A percentile compares a stretch with the other conserved stretches of the same genome.
These are phyloP conservation scores for Botrytis galanthina DNA, from an alignment of 2,329 filamentous ascomycete species.

Conservation along the genomic window DNA sequence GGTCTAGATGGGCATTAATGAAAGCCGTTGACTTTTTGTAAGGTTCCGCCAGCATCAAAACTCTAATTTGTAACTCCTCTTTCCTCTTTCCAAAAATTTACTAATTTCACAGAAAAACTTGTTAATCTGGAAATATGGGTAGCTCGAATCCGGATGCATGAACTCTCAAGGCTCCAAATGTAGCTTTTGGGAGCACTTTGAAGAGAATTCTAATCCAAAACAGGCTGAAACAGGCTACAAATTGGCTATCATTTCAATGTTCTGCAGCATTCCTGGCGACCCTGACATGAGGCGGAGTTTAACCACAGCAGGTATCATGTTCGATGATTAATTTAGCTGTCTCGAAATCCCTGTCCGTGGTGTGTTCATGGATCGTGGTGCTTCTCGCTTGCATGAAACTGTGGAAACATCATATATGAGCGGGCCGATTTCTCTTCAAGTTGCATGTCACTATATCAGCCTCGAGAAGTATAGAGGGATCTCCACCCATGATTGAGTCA, in stretches of 20 bases:
- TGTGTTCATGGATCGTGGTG: not conserved
- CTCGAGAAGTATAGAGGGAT: not conserved
- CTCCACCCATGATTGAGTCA: not conserved
- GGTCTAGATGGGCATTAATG: rapidly evolving
- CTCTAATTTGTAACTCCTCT: not conserved
- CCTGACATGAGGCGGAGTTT: rapidly evolving
- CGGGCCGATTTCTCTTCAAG: not conserved
- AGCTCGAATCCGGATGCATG: not conserved
- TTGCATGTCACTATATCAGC: not conserved
- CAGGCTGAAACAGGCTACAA: not conserved
- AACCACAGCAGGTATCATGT: rapidly evolving
- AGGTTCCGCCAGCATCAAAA: not conserved
- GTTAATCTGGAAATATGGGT: not conserved
- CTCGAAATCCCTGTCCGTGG: not conserved
- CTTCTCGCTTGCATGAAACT: not conserved
- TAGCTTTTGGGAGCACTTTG: not conserved
- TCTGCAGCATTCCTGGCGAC: not conserved
- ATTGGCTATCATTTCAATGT: not conserved
- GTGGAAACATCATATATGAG: not conserved
- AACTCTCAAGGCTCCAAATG: not conserved
- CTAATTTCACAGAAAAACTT: not conserved
- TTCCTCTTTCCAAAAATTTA: not conserved
- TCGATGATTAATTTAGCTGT: not conserved
- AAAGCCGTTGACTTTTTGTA: rapidly evolving
- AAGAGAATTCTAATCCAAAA: not conserved